phyloP scores from a whole-genome alignment of 306 rosid genomes.

The Begonia masoniana region DNA sequence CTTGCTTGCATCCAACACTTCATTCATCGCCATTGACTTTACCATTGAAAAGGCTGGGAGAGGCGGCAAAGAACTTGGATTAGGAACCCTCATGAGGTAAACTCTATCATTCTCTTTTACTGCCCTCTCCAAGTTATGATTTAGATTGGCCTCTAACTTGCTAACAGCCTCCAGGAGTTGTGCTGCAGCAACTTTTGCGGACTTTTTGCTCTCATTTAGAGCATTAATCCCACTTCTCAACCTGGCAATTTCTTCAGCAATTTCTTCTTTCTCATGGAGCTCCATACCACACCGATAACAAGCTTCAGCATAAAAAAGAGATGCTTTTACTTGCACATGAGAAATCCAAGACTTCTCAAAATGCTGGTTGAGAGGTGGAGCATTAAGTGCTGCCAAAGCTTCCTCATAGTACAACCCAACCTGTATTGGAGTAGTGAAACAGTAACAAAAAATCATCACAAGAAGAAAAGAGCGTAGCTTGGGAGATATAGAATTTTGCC shows the following conservation, averaged over 20 bases:
- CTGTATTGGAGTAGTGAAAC: constrained; percentile 28
- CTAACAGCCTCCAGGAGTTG: constrained; percentile 77
- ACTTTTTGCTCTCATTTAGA: constrained; percentile 56
- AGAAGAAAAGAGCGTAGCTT: not conserved
- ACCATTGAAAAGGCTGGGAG: constrained; percentile 84
- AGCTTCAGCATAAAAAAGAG: constrained; percentile 76
- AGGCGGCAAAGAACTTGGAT: constrained; percentile 49
- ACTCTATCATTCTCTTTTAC: constrained; percentile 94
- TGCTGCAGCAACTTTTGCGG: constrained; percentile 64
- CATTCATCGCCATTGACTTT: constrained; percentile 78
- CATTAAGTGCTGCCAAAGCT: constrained; percentile 70
- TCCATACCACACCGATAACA: constrained; percentile 74
- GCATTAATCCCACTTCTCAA: constrained; percentile 52
- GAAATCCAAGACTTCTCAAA: constrained; percentile 81
- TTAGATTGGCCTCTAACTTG: constrained; percentile 70
- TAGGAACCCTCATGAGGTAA: constrained; percentile 93
- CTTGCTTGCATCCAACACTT: constrained; percentile 87
- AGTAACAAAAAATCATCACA: constrained; percentile 2
- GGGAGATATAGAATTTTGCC: no score
- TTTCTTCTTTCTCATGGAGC: constrained; percentile 87
- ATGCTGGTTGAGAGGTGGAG: constrained; percentile 68
- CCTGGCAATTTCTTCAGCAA: constrained; percentile 89
- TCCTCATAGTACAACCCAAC: constrained; percentile 91
- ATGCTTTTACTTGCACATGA: constrained; percentile 82
- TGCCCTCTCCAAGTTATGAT: constrained; percentile 85